phyloP scores from a whole-genome alignment of 2,329 filamentous ascomycete genomes.

The Laburnicola sp. region DNA sequence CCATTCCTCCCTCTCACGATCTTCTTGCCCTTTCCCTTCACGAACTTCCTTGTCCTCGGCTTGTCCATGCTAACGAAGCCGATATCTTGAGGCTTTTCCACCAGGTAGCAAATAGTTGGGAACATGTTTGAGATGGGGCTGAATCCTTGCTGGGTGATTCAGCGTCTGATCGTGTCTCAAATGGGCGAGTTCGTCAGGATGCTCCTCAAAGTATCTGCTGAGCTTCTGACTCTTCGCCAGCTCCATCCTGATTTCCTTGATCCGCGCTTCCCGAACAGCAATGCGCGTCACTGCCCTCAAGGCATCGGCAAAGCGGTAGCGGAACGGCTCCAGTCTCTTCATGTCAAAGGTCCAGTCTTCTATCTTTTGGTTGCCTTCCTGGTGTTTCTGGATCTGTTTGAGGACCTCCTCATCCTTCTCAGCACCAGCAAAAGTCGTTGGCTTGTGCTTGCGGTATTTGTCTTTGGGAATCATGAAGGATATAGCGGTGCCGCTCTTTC shows the following conservation, averaged over 20 bases:
- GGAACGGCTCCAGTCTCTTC: slow-evolving; percentile 88
- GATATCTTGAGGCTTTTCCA: slow-evolving; percentile 67
- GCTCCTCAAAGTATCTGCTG: slow-evolving; percentile 87
- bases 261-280: slow-evolving; percentile 85
- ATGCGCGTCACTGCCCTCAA: slow-evolving; percentile 86
- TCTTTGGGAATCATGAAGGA: slow-evolving; percentile 88
- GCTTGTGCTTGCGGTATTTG: slow-evolving; percentile 84
- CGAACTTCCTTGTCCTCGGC: slow-evolving; percentile 48
- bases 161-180: slow-evolving; percentile 89
- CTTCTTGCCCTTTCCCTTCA: slow-evolving; percentile 55
- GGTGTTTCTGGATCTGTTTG: slow-evolving; percentile 75
- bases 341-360: slow-evolving; percentile 95
- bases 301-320: slow-evolving; percentile 86
- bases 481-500: slow-evolving; percentile 90
- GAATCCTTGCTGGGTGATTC: slow-evolving; percentile 72
- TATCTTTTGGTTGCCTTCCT: slow-evolving; percentile 80
- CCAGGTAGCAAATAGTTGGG: slow-evolving; percentile 88
- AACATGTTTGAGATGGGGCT: slow-evolving; percentile 78
- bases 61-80: slow-evolving; percentile 72
- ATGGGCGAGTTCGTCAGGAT: slow-evolving; percentile 84
- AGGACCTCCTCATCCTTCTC: slow-evolving; percentile 70
- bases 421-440: slow-evolving; percentile 73
- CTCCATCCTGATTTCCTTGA: slow-evolving; percentile 84
- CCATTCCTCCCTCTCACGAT: slow-evolving; percentile 57
- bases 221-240: slow-evolving; percentile 92